phyloP scores from a whole-genome alignment of 106 monocot species.

The Dendrobium catenatum region DNA sequence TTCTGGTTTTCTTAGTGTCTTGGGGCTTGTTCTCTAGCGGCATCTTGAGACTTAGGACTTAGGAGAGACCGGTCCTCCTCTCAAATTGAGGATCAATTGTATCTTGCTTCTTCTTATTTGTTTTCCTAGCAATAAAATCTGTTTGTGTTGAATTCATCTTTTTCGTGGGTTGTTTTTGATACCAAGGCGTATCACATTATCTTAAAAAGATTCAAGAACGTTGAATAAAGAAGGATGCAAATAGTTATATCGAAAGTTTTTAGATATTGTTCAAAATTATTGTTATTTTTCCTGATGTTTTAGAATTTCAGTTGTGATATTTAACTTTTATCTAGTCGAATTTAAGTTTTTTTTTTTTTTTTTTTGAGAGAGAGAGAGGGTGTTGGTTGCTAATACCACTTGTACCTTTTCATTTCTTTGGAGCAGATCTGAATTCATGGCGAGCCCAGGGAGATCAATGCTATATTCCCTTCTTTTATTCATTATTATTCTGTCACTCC shows the following conservation, averaged over 20 bases:
- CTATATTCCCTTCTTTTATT: slow-evolving; percentile 71
- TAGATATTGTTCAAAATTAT: background rate
- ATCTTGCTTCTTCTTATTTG: too few species aligned
- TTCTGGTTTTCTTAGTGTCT: too few species aligned
- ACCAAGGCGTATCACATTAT: too few species aligned
- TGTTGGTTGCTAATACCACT: background rate
- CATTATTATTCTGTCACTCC: slow-evolving; percentile 59
- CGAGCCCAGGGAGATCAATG: slow-evolving; percentile 71
- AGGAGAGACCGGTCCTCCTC: too few species aligned
- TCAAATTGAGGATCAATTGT: too few species aligned
- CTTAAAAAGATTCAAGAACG: too few species aligned
- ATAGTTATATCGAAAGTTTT: background rate
- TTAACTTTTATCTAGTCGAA: background rate
- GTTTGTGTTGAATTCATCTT: too few species aligned
- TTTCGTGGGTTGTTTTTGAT: too few species aligned
- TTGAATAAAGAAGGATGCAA: background rate
- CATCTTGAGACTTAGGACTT: too few species aligned
- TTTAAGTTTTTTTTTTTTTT: background rate
- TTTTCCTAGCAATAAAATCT: too few species aligned
- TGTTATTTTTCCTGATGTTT: background rate
- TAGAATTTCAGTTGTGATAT: background rate
- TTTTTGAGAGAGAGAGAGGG: background rate
- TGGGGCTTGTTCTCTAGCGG: too few species aligned
- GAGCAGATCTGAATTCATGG: slow-evolving; percentile 33
- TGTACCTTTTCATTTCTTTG: background rate